phyloP scores from a whole-genome alignment of 2,329 filamentous ascomycete species.

The Grosmannia serpens region DNA sequence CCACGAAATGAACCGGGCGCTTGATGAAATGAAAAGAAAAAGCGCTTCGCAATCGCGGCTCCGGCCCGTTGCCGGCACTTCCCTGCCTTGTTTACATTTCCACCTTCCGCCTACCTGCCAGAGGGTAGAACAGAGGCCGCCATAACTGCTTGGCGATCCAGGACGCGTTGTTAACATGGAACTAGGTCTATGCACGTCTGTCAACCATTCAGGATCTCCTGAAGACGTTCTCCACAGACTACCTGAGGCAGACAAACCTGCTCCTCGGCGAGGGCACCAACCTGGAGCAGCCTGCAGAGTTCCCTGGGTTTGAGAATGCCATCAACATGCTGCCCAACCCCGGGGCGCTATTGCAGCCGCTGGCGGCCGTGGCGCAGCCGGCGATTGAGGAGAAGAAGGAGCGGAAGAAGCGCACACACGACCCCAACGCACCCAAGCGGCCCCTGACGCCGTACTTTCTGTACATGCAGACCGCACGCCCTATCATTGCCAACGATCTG shows the following conservation, averaged over 20 bases:
- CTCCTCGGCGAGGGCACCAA: conserved; percentile 55
- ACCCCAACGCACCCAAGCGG: conserved; percentile 90
- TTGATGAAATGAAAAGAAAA: too few species aligned
- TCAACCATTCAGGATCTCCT: conserved; percentile 70
- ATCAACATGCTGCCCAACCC: conserved; percentile 34
- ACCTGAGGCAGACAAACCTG: conserved; percentile 79
- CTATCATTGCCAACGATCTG: conserved; percentile 69
- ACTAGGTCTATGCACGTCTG: conserved; percentile 63
- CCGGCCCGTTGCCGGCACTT: too few species aligned
- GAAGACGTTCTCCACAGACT: conserved; percentile 68
- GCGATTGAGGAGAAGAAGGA: conserved; percentile 65
- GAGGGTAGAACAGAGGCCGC: too few species aligned
- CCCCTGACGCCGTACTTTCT: conserved; percentile 92
- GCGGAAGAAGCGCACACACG: conserved; percentile 75
- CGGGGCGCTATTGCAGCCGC: conserved; percentile 16
- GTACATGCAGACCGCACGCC: conserved; percentile 80
- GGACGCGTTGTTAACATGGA: too few species aligned
- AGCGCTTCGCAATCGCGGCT: too few species aligned
- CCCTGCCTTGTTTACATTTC: too few species aligned
- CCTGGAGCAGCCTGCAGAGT: conserved; percentile 33
- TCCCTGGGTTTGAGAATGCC: conserved; percentile 40
- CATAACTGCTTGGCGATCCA: too few species aligned
- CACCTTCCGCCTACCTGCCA: too few species aligned
- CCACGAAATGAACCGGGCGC: too few species aligned
- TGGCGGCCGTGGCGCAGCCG: conserved; percentile 24